phyloP scores from a whole-genome alignment of 2,329 filamentous ascomycete species.

The Talaromyces islandicus region DNA sequence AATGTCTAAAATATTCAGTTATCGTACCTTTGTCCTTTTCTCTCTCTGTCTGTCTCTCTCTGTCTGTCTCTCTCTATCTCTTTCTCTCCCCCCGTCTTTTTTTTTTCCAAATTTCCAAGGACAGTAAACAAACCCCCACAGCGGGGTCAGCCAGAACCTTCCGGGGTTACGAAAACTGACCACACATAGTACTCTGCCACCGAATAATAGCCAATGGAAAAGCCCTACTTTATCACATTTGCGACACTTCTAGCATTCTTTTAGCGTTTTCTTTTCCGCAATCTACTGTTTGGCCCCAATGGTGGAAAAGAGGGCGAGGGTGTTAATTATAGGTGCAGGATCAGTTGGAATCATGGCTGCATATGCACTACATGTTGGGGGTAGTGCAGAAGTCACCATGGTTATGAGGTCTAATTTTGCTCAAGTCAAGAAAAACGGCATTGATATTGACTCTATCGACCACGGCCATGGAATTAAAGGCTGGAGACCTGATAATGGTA shows the following conservation, averaged over 20 bases:
- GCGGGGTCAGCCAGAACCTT: background rate
- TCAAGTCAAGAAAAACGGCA: slow-evolving; percentile 45
- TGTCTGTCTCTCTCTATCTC: no score
- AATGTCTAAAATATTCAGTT: background rate
- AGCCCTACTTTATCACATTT: no score
- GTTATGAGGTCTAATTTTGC: slow-evolving; percentile 55
- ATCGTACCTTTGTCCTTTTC: no score
- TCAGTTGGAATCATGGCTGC: slow-evolving; percentile 55
- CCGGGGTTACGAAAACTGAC: background rate
- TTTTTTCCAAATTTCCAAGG: background rate
- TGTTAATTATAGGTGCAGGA: slow-evolving; percentile 52
- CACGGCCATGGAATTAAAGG: slow-evolving; percentile 37
- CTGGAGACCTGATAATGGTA: slow-evolving; percentile 42
- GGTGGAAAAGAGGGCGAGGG: slow-evolving; percentile 19
- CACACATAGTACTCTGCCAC: background rate
- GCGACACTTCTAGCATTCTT: no score
- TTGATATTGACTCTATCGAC: slow-evolving; percentile 51
- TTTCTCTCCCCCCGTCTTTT: no score
- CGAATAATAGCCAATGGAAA: no score
- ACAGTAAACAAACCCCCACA: background rate
- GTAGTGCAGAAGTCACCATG: slow-evolving; percentile 47
- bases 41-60: no score
- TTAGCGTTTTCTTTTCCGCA: background rate
- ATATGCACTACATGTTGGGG: slow-evolving; percentile 49
- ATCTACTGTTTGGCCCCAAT: background rate